Evolutionary conservation across 2,329 filamentous ascomycete species (phyloP).

Genomic region (Colletotrichum sansevieriae): DNA sequence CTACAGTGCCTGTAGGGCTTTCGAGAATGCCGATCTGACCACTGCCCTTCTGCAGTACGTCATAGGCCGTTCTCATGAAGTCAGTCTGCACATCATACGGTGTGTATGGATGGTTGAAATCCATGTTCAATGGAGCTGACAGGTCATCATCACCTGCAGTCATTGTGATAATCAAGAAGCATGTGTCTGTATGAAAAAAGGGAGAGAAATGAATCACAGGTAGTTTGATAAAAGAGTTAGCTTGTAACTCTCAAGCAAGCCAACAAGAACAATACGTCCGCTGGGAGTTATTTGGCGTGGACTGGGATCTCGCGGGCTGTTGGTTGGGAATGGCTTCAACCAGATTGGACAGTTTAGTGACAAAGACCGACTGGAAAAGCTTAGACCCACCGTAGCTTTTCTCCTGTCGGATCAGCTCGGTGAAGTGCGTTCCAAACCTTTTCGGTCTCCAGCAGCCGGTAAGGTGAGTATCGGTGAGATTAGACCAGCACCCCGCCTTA

Average conservation of each 20-base stretch:
- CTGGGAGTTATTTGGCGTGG: too few relatives aligned
- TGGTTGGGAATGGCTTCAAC: constrained; percentile 17
- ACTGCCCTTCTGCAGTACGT: constrained; percentile 76
- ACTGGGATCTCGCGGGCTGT: background rate
- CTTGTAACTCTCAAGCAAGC: too few relatives aligned
- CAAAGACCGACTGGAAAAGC: background rate
- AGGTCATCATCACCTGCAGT: constrained; percentile 41
- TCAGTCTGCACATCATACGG: constrained; percentile 90
- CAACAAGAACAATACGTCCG: too few relatives aligned
- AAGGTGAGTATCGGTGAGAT: background rate
- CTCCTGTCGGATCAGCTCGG: background rate
- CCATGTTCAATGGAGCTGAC: constrained; percentile 48
- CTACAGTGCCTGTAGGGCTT: constrained; percentile 85
- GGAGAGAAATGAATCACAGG: background rate
- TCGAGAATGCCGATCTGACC: constrained; percentile 91
- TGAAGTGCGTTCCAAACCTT: background rate
- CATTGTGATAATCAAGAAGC: constrained; percentile 3
- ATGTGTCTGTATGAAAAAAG: background rate
- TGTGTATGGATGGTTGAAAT: constrained; percentile 89
- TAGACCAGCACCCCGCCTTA: too few relatives aligned
- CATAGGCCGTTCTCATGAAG: constrained; percentile 88
- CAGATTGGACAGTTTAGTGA: background rate
- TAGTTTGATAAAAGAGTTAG: background rate
- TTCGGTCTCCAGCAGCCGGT: background rate
- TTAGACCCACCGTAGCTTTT: background rate